These are phyloP conservation scores for Madurella fahalii DNA, from an alignment of 2,329 filamentous ascomycete species.

Conservation along the genomic window DNA sequence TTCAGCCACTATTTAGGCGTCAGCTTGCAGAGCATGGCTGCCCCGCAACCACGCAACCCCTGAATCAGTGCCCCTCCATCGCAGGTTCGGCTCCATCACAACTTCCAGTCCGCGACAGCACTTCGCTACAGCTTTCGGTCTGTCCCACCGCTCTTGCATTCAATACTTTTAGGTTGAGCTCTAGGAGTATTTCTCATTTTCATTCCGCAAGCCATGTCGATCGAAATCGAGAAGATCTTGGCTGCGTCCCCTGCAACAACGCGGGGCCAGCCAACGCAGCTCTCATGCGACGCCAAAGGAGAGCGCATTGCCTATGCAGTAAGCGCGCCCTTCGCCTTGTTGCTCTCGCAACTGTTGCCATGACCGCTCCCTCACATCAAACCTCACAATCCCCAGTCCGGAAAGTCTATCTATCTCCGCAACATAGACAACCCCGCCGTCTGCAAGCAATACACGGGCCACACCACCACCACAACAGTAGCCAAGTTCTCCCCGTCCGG, in stretches of 20 bases:
- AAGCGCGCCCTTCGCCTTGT: slow-evolving; percentile 34
- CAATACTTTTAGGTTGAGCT: not conserved
- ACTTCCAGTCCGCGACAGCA: not conserved
- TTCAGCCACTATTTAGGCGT: slow-evolving; percentile 24
- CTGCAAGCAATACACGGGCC: slow-evolving; percentile 86
- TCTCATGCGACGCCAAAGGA: slow-evolving; percentile 84
- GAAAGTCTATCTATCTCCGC: slow-evolving; percentile 94
- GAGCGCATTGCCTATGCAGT: slow-evolving; percentile 91
- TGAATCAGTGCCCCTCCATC: slow-evolving; percentile 15
- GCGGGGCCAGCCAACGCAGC: slow-evolving; percentile 81
- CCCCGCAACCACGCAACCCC: slow-evolving; percentile 27
- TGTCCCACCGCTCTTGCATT: not conserved
- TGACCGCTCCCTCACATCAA: not conserved
- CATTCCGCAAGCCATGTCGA: slow-evolving; percentile 41
- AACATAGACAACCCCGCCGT: slow-evolving; percentile 85
- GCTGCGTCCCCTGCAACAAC: slow-evolving; percentile 80
- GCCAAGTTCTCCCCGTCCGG: slow-evolving; percentile 91
- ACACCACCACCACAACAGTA: slow-evolving; percentile 84
- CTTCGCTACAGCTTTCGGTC: not conserved
- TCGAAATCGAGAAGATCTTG: slow-evolving; percentile 66
- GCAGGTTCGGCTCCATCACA: slow-evolving; percentile 10
- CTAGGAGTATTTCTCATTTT: not conserved
- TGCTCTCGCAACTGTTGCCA: not conserved
- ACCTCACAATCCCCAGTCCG: slow-evolving; percentile 55
- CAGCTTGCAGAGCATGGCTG: slow-evolving; percentile 19